Percentiles rank a stretch among this genome's conserved stretches.
phyloP scores from a whole-genome alignment of 768 basidiomycete species.

The Steccherinum ochraceum region DNA sequence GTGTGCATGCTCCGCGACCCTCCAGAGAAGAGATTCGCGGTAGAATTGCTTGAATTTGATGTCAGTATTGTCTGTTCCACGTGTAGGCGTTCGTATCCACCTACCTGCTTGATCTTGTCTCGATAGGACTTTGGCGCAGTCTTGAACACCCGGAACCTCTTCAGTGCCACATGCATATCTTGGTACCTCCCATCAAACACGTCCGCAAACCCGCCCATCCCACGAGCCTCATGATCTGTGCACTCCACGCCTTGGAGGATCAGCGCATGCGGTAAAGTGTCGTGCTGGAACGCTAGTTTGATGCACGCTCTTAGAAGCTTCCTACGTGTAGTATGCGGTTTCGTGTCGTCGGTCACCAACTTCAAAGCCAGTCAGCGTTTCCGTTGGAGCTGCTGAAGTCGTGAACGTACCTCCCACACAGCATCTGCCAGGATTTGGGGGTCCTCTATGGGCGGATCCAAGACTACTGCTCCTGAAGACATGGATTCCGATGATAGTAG shows the following conservation, averaged over 20 bases:
- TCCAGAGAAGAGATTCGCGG: not conserved
- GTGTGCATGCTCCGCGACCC: not conserved
- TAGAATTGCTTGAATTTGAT: not conserved
- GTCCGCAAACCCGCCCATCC: not conserved
- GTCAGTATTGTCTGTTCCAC: no score
- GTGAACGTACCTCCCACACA: no score
- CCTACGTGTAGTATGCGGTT: no score
- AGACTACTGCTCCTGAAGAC: no score
- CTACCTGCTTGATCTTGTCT: not conserved
- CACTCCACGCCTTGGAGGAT: not conserved
- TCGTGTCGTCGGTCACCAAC: no score
- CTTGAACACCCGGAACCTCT: not conserved
- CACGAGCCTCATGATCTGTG: not conserved
- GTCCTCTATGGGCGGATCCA: no score
- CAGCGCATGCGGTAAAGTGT: not conserved
- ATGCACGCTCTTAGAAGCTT: not conserved
- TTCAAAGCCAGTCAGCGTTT: no score
- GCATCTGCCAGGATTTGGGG: no score
- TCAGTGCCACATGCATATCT: not conserved
- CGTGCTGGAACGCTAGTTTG: not conserved
- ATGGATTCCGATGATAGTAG: no score
- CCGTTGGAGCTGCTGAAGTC: no score
- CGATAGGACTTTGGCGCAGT: not conserved
- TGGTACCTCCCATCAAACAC: not conserved
- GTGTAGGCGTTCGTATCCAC: no score